These are phyloP conservation scores for Russula sp. DNA, from an alignment of 768 basidiomycete species.

Conservation along the genomic window DNA sequence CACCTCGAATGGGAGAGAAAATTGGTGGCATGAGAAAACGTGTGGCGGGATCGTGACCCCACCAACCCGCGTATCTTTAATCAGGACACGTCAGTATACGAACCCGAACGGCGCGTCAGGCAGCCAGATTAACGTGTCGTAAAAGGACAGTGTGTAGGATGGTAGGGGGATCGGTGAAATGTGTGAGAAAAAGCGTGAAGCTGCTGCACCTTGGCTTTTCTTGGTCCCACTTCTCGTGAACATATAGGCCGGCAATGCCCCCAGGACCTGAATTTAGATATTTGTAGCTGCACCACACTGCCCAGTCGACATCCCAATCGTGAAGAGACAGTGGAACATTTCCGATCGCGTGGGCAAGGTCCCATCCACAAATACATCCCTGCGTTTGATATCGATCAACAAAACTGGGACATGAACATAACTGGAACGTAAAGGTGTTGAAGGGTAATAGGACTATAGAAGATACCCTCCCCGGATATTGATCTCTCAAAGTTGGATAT, in stretches of 20 bases:
- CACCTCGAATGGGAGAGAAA: conserved; percentile 83
- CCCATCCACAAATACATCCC: conserved; percentile 95
- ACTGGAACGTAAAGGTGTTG: conserved; percentile 13
- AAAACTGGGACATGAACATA: conserved; percentile 15
- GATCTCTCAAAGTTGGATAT: conserved; percentile 1
- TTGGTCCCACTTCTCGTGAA: conserved; percentile 76
- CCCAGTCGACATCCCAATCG: conserved; percentile 95
- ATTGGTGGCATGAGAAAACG: conserved; percentile 85
- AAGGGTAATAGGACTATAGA: conserved; percentile 21
- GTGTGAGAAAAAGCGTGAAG: not conserved
- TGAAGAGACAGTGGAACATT: conserved; percentile 88
- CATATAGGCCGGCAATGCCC: conserved; percentile 90
- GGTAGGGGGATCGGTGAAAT: conserved; percentile 4
- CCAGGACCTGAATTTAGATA: conserved; percentile 97
- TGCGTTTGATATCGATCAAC: conserved; percentile 31
- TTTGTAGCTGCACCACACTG: conserved; percentile 98
- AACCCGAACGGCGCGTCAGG: not conserved
- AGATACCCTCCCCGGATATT: not conserved
- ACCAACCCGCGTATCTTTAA: conserved; percentile 88
- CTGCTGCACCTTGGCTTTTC: conserved; percentile 55
- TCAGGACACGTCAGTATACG: conserved; percentile 12
- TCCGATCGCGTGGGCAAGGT: conserved; percentile 92
- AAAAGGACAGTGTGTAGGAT: conserved; percentile 5
- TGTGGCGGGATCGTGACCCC: conserved; percentile 86
- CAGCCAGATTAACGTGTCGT: not conserved